Conservation (phyloP, 2,329 filamentous ascomycete genomes). For the Diplodia seriata region DNA sequence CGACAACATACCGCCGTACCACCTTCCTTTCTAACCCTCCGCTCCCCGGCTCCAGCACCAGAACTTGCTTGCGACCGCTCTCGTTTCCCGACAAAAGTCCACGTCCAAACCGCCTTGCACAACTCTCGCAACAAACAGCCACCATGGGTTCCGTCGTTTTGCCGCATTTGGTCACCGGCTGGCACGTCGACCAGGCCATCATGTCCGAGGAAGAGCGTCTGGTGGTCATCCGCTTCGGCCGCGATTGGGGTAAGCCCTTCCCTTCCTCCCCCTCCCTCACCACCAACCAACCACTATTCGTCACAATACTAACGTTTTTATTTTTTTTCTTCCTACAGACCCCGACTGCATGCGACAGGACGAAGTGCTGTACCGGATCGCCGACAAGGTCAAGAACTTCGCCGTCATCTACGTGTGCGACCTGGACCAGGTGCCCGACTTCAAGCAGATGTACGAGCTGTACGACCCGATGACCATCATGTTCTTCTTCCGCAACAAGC, state of each 20-base stretch:
- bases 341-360: constrained; percentile 84
- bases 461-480: constrained; percentile 95
- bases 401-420: constrained; percentile 89
- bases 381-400: constrained; percentile 92
- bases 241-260: constrained; percentile 58
- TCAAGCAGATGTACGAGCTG: constrained; percentile 56
- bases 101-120: neutral
- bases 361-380: constrained; percentile 93
- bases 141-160: constrained; percentile 82
- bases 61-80: neutral
- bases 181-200: constrained; percentile 98
- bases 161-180: constrained; percentile 85
- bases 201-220: constrained; percentile 84
- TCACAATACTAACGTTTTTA: too few species aligned
- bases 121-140: neutral
- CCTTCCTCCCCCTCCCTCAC: constrained; percentile 54
- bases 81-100: neutral
- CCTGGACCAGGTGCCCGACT: constrained; percentile 65
- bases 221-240: constrained; percentile 91
- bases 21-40: neutral
- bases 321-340: constrained; percentile 53
- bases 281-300: neutral
- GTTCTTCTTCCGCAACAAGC: constrained; percentile 98
- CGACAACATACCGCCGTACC: neutral
- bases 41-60: neutral